Evolutionary conservation across 2,329 filamentous ascomycete genomes (phyloP).

Genomic region (Exophiala calicioides): DNA sequence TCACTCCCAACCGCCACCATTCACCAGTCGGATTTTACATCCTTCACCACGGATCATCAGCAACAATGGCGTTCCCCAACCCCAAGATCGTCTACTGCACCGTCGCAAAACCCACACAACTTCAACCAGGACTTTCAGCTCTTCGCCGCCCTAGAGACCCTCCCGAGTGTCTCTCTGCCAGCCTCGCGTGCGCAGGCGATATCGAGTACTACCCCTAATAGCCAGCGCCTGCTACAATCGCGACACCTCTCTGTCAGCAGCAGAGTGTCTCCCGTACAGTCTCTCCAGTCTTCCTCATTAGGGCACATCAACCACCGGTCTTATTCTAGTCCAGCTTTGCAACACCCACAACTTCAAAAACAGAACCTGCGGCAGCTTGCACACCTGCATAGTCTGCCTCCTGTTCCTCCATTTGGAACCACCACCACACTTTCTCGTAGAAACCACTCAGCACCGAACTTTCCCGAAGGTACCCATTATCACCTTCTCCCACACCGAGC

Average conservation of each 20-base stretch:
- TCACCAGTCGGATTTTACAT: slow-evolving; percentile 35
- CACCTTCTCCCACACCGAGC: slow-evolving; percentile 44
- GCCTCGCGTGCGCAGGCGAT: slow-evolving; percentile 35
- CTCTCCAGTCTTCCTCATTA: slow-evolving; percentile 25
- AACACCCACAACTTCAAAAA: slow-evolving; percentile 23
- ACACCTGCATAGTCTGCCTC: slow-evolving; percentile 31
- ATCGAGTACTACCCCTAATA: slow-evolving; percentile 36
- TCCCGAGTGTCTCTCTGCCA: slow-evolving; percentile 24
- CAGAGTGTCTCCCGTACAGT: slow-evolving; percentile 28
- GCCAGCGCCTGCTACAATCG: slow-evolving; percentile 23
- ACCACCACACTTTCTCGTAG: slow-evolving; percentile 26
- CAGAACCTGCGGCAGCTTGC: slow-evolving; percentile 32
- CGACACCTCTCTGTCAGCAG: slow-evolving; percentile 31
- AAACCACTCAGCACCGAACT: slow-evolving; percentile 25
- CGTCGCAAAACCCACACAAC: slow-evolving; percentile 30
- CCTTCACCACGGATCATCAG: slow-evolving; percentile 41
- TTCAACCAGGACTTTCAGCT: slow-evolving; percentile 39
- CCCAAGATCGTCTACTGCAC: slow-evolving; percentile 36
- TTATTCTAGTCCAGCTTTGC: slow-evolving; percentile 29
- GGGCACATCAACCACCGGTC: slow-evolving; percentile 29
- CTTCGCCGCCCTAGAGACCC: slow-evolving; percentile 33
- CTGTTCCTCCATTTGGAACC: slow-evolving; percentile 36
- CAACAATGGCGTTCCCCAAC: slow-evolving; percentile 38
- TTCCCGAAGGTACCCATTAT: slow-evolving; percentile 37
- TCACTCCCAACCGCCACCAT: slow-evolving; percentile 36